phyloP scores from a whole-genome alignment of 2,329 filamentous ascomycete genomes.

The Diaporthe ilicicola region DNA sequence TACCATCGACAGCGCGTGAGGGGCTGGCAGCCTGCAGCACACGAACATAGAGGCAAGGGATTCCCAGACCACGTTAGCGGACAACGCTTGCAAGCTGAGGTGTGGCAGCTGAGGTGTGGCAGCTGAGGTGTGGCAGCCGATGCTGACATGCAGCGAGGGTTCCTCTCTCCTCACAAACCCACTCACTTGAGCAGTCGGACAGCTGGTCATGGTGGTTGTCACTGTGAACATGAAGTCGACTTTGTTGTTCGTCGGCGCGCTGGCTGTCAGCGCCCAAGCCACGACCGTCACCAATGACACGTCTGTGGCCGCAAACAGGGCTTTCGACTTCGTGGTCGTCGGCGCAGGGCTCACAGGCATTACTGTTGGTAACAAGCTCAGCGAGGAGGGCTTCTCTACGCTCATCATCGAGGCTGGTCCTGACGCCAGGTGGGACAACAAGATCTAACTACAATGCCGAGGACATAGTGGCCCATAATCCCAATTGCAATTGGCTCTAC shows the following conservation, averaged over 20 bases:
- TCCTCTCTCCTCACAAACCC: background rate
- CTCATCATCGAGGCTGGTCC: slow-evolving; percentile 39
- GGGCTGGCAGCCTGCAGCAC: background rate
- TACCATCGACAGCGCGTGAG: background rate
- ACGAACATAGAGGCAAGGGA: background rate
- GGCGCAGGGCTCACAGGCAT: slow-evolving; percentile 32
- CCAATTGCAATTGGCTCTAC: slow-evolving; percentile 38
- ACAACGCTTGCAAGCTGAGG: background rate
- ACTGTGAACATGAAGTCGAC: fast-evolving
- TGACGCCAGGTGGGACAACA: slow-evolving; percentile 37
- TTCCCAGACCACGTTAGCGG: background rate
- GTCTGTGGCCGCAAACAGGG: slow-evolving; percentile 17
- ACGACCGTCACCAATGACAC: slow-evolving; percentile 37
- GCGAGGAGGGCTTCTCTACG: slow-evolving; percentile 35
- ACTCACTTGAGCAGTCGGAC: too few species aligned
- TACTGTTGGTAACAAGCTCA: slow-evolving; percentile 33
- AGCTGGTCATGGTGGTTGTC: too few species aligned
- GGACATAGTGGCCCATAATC: slow-evolving; percentile 32
- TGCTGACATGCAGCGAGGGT: background rate
- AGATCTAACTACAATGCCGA: slow-evolving; percentile 34
- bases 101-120: fast-evolving
- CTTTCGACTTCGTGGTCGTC: slow-evolving; percentile 33
- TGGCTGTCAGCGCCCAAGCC: background rate
- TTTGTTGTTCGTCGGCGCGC: background rate
- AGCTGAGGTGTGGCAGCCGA: background rate